phyloP scores from a whole-genome alignment of 2,329 filamentous ascomycete species.

The Alternaria hordeiaustralica region DNA sequence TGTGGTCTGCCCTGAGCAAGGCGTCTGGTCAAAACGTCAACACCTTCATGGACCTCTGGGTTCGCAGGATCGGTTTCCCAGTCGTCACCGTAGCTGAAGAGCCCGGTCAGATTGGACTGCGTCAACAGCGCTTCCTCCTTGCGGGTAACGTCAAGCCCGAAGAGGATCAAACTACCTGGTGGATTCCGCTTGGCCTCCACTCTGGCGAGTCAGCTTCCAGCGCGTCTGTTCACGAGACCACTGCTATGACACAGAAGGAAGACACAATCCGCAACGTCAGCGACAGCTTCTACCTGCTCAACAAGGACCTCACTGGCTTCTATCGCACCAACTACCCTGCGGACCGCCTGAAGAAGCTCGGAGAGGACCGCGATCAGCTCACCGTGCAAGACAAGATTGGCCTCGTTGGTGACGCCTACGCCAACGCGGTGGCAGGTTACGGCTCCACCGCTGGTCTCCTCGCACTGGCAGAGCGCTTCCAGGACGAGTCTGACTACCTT shows the following conservation, averaged over 20 bases:
- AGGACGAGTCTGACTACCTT: slow-evolving; percentile 79
- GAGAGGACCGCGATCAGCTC: slow-evolving; percentile 75
- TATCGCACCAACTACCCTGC: slow-evolving; percentile 94
- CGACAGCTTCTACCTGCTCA: slow-evolving; percentile 89
- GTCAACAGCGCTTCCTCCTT: slow-evolving; percentile 88
- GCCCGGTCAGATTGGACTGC: slow-evolving; percentile 78
- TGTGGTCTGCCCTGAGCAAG: slow-evolving; percentile 88
- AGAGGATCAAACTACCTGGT: slow-evolving; percentile 93
- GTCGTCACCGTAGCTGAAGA: slow-evolving; percentile 86
- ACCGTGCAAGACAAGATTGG: slow-evolving; percentile 91
- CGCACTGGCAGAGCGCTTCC: slow-evolving; percentile 84
- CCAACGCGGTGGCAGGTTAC: slow-evolving; percentile 86
- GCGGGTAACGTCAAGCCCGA: slow-evolving; percentile 89
- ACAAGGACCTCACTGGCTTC: slow-evolving; percentile 85
- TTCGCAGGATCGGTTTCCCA: slow-evolving; percentile 93
- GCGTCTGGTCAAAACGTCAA: slow-evolving; percentile 88
- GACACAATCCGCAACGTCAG: slow-evolving; percentile 78
- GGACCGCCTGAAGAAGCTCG: slow-evolving; percentile 80
- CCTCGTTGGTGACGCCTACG: slow-evolving; percentile 86
- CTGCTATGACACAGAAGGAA: slow-evolving; percentile 76
- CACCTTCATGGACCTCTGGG: slow-evolving; percentile 91
- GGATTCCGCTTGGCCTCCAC: slow-evolving; percentile 88
- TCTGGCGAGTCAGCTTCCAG: slow-evolving; percentile 66
- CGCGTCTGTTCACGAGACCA: slow-evolving; percentile 65
- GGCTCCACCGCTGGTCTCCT: slow-evolving; percentile 82